Base-by-base conservation (phyloP, 352 stramenopile species). In the Phytophthora lateralis region DNA sequence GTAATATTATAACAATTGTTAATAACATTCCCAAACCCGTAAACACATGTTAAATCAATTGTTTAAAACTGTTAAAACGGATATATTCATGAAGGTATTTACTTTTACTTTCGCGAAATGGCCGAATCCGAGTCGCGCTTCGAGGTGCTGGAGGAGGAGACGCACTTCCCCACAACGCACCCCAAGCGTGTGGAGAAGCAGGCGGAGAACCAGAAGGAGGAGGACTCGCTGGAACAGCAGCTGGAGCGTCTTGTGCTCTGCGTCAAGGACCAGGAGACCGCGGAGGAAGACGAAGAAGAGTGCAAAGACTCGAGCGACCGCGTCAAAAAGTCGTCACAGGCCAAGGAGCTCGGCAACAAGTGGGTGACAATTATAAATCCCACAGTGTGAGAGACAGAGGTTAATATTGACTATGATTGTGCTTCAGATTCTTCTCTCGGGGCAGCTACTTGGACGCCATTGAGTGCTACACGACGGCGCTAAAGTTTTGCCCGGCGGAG, bases 341-440 rank as follows among this genome's bases (percentile, higher is more conserved):
- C 84, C 32, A 95, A 95, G 50, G 84, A 93, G 55, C 70, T 93
- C n/a, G 86, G 86, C 56, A 95, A 95, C 60, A 85, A 87, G 85
- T 94, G 44, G 34, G 80, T 72, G 18, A 0, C 21, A 37, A 39
- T 27, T 6, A 2, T 42, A 26, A 30, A 45, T 26, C 3, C 38
- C 6, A 12, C 18, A 20, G 4, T 7, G 7, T 30, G 1, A 50
- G 6, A 26, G 27, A 6, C 48, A 46, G 17, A 46, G 5, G 26
- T 17, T 60, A 32, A 39, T 38, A 18, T 37, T 29, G 50, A 54
- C 50, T 5, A 27, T 32, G 15, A 34, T 29, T 55, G 12, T 32
- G n/a, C 26, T n/a, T 30, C 20, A 95, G 84, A 51, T 80, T 89
- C 47, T 96, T 94, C 51, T 69, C 69, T 42, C 60, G 83, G 34